Evolutionary conservation across 345 rosid species (phyloP), one percentile per base, ranked within the genome.

Genomic region (Hirschfeldia incana): DNA sequence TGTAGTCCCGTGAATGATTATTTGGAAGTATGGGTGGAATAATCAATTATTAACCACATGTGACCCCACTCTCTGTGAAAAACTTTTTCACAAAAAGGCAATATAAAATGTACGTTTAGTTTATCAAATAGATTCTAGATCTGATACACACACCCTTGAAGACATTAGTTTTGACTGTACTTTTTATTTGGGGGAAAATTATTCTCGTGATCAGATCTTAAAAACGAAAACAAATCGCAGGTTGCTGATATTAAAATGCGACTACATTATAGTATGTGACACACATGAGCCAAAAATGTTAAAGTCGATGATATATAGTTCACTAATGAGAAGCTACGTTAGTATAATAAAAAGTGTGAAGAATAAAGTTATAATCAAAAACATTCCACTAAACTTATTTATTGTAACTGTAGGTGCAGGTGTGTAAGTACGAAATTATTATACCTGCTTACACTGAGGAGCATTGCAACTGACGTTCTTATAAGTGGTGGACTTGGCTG

Each of bases 401-500:
- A 73, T 58, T 78, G 73, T 27, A 57, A 29, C 0, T 6, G 33
- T 71, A 17, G n/a, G 17, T 65, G 26, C 39, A 36, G 39, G 39
- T 36, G 10, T 36, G 10, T 71, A 9, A 42, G 34, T 32, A 27
- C 1, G 4, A 60, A 15, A 29, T 5, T 15, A 37, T 1, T 21
- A 67, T 83, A 94, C 97, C 97, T 88, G 97, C 42, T 84, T 81
- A 87, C 98, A 94, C 80, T 89, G 88, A 81, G 91, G 75, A 67
- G 89, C 85, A 46, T 60, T 79, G 44, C 98, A 94, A 10, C 83
- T 83, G 16, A 92, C 83, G 49, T 88, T 3, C 76, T 82, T 89
- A 86, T 83, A 94, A 39, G 90, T 80, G 27, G 91, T 84, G 61
- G 98, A 92, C 81, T 73, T 80, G 15, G 62, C 78, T n/a, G 87